These are phyloP conservation scores for Candida railenensis DNA, from an alignment of 805 yeast genomes.

Conservation along the genomic window DNA sequence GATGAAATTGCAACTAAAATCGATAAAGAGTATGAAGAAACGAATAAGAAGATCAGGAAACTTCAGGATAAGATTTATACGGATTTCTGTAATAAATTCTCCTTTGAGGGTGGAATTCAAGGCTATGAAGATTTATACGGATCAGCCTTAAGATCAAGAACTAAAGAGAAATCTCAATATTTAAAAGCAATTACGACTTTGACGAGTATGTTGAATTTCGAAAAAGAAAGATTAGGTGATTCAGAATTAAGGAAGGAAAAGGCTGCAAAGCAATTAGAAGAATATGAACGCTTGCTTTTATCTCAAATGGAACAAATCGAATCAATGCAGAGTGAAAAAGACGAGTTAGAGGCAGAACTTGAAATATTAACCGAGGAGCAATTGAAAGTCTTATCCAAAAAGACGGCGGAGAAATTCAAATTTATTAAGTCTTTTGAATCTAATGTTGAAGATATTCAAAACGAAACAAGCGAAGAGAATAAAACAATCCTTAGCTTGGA, in stretches of 20 bases:
- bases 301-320: conserved; percentile 32
- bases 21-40: conserved; percentile 20
- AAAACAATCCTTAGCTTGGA: conserved; percentile 42
- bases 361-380: conserved; percentile 23
- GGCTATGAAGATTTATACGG: conserved; percentile 76
- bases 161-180: conserved; percentile 61
- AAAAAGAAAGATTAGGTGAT: conserved; percentile 55
- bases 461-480: conserved; percentile 25
- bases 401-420: conserved; percentile 12
- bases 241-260: conserved; percentile 46
- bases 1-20: conserved; percentile 11
- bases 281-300: conserved; percentile 32
- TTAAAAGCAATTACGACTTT: conserved; percentile 60
- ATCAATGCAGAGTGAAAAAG: conserved; percentile 21
- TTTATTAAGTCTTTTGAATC: conserved; percentile 29
- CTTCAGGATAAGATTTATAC: conserved; percentile 48
- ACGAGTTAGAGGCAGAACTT: conserved; percentile 26
- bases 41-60: conserved; percentile 14
- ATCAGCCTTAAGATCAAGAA: conserved; percentile 49
- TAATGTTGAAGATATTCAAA: conserved; percentile 36
- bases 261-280: conserved; percentile 38
- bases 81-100: conserved; percentile 54
- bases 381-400: not conserved
- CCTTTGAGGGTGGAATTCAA: conserved; percentile 50
- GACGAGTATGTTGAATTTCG: conserved; percentile 63